Conservation (phyloP, 805 yeast species). For the Hanseniaspora jakobsenii region DNA sequence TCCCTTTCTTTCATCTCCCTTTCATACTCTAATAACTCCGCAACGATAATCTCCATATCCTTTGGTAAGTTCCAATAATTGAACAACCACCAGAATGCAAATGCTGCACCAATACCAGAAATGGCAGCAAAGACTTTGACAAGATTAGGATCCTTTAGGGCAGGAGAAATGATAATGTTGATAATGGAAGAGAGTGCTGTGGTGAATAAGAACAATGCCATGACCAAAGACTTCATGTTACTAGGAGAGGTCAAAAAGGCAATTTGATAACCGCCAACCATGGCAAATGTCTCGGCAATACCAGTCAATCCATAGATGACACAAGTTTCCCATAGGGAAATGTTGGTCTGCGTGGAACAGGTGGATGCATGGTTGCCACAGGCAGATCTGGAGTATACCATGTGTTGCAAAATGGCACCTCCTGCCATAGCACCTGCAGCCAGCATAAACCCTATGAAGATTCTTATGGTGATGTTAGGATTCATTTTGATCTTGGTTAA, state of each 20-base stretch:
- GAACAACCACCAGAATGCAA: conserved; percentile 27
- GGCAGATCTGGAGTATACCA: conserved; percentile 59
- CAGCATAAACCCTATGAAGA: conserved; percentile 55
- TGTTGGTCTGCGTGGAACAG: conserved; percentile 33
- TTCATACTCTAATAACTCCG: conserved; percentile 15
- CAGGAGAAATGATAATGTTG: conserved; percentile 32
- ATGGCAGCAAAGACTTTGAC: conserved; percentile 34
- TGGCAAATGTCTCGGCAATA: conserved; percentile 64
- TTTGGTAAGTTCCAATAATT: conserved; percentile 32
- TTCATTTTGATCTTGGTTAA: conserved; percentile 43
- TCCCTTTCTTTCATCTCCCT: no score
- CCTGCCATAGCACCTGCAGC: conserved; percentile 57
- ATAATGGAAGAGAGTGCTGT: conserved; percentile 62
- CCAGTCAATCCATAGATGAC: conserved; percentile 58
- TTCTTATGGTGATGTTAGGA: conserved; percentile 50
- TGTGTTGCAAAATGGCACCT: conserved; percentile 64
- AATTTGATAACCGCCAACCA: conserved; percentile 69
- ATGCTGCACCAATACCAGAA: conserved; percentile 30
- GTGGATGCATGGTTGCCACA: conserved; percentile 52
- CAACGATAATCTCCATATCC: conserved; percentile 30
- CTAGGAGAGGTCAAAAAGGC: conserved; percentile 77
- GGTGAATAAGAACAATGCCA: conserved; percentile 50
- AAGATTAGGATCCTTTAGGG: conserved; percentile 34
- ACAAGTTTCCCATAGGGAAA: conserved; percentile 28
- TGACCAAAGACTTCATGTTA: conserved; percentile 34